Conservation (phyloP, 257 asterid genomes). For the Solanum lycopersicoides region DNA sequence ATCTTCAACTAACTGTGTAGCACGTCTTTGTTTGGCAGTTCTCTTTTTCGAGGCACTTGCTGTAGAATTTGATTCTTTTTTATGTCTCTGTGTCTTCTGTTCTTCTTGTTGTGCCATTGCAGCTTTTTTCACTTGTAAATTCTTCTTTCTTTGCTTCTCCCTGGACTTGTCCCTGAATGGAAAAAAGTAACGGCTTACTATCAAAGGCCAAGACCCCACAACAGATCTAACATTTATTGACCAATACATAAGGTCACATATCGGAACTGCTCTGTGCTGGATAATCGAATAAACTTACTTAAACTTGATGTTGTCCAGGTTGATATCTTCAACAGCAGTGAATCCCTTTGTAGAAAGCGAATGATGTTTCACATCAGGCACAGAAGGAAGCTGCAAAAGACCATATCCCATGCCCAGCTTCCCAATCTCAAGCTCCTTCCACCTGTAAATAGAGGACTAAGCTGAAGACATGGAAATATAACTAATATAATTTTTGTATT, state of each 20-base stretch:
- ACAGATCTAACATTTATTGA: background rate
- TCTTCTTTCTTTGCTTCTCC: conserved; percentile 85
- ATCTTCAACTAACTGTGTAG: conserved; percentile 68
- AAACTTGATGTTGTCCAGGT: conserved; percentile 64
- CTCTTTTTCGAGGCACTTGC: conserved; percentile 44
- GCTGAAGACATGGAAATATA: background rate
- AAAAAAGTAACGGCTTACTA: background rate
- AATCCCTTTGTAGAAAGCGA: conserved; percentile 80
- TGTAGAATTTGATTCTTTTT: conserved; percentile 22
- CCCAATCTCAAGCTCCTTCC: conserved; percentile 98
- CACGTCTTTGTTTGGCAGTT: conserved; percentile 86
- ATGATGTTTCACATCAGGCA: conserved; percentile 79
- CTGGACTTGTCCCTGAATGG: conserved; percentile 71
- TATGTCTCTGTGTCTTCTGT: conserved; percentile 28
- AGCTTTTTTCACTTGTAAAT: conserved; percentile 42
- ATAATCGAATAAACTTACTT: conserved; percentile 9
- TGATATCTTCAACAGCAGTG: conserved; percentile 53
- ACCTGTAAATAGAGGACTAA: conserved; percentile 24
- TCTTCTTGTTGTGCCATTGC: conserved; percentile 31
- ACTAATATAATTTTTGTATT: background rate
- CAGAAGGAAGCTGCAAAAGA: conserved; percentile 77
- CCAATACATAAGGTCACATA: background rate
- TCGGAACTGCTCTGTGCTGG: background rate
- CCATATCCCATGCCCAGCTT: conserved; percentile 93
- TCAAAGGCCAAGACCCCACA: background rate